Conservation (phyloP, 1,284 basidiomycete genomes). For the Leccinum pachyderme region DNA sequence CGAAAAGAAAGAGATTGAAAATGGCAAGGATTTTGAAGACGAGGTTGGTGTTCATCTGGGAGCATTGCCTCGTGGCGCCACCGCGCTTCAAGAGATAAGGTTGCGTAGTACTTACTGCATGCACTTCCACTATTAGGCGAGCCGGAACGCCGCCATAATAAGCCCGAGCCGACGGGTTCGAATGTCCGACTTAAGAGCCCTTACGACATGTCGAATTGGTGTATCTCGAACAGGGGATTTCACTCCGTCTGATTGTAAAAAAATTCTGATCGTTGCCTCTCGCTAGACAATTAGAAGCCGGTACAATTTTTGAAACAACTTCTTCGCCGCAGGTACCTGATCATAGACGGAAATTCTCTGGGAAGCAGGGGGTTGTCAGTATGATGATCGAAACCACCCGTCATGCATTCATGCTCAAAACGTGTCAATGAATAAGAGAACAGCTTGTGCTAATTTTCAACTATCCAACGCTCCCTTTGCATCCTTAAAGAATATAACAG, state of each 20-base stretch:
- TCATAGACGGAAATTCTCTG: no score
- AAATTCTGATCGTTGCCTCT: neutral
- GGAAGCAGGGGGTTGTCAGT: no score
- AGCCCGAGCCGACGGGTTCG: neutral
- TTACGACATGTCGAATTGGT: no score
- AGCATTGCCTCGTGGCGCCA: neutral
- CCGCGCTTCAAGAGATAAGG: neutral
- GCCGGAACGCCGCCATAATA: neutral
- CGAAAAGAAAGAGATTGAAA: conserved; percentile 7
- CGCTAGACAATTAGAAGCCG: neutral
- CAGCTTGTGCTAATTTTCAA: neutral
- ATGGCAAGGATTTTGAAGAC: neutral
- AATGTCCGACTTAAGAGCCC: neutral
- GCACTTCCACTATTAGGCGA: neutral
- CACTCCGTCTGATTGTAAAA: neutral
- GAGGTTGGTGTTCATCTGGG: neutral
- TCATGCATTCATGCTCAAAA: no score
- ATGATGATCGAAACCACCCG: neutral
- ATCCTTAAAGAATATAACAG: neutral
- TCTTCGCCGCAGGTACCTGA: neutral
- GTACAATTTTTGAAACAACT: neutral
- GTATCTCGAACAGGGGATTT: no score
- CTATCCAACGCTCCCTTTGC: neutral
- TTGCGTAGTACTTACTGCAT: neutral
- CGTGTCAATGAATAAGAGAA: neutral